Conservation (phyloP, 2,329 filamentous ascomycete species). For the Purpureocillium takamizusanense region DNA sequence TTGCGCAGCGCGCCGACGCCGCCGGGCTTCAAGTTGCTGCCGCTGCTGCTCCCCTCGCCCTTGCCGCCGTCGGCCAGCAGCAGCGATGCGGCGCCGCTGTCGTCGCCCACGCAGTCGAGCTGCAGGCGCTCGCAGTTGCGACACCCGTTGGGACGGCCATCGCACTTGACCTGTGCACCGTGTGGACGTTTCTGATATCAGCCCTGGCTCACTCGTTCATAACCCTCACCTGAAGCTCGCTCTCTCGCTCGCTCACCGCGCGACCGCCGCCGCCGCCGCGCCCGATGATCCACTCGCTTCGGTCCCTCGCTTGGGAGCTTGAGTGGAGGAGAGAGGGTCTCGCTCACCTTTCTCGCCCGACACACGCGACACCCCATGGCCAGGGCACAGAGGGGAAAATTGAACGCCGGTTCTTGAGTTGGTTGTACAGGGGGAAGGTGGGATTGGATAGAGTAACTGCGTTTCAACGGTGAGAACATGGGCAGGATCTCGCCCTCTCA, state of each 20-base stretch:
- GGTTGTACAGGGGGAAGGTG: too few relatives aligned
- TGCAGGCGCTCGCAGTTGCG: conserved; percentile 33
- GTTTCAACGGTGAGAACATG: too few relatives aligned
- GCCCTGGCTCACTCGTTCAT: too few relatives aligned
- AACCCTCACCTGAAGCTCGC: too few relatives aligned
- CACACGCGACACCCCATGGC: conserved; percentile 31
- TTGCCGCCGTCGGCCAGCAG: conserved; percentile 15
- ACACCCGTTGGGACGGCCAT: conserved; percentile 30
- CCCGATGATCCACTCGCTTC: too few relatives aligned
- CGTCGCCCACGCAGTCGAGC: conserved; percentile 29
- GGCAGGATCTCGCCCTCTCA: too few relatives aligned
- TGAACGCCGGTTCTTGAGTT: too few relatives aligned
- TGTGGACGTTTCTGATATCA: not conserved
- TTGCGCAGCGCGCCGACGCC: conserved; percentile 19
- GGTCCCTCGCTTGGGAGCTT: too few relatives aligned
- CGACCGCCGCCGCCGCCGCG: too few relatives aligned
- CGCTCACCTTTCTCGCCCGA: conserved; percentile 27
- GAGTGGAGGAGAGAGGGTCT: not conserved
- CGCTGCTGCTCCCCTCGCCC: conserved; percentile 12
- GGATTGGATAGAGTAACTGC: too few relatives aligned
- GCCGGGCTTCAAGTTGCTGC: conserved; percentile 10
- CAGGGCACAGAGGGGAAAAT: too few relatives aligned
- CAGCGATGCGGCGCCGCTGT: conserved; percentile 17
- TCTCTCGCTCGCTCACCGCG: too few relatives aligned
- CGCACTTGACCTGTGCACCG: conserved; percentile 31